Conservation (phyloP, 345 rosid genomes). For the Luvunga scandens region DNA sequence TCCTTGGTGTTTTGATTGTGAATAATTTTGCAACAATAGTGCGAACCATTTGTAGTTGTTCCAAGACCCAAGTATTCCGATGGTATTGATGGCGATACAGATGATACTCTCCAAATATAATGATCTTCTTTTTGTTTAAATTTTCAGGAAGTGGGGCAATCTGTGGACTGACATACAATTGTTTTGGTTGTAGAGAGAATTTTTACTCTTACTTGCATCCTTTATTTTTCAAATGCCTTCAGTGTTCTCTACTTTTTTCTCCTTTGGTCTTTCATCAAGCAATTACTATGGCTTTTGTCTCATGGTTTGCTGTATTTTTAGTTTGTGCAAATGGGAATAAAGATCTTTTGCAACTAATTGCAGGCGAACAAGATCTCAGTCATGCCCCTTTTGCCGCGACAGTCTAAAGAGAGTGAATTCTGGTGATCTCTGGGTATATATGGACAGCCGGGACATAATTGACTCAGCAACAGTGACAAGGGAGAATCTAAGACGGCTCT, state of each 20-base stretch:
- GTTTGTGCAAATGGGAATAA: not conserved
- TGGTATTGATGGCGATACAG: not conserved
- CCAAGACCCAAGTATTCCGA: not conserved
- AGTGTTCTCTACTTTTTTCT: not conserved
- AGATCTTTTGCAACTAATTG: constrained; percentile 3
- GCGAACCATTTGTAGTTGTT: not conserved
- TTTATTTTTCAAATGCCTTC: not conserved
- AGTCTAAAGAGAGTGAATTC: constrained; percentile 67
- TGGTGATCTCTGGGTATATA: constrained; percentile 61
- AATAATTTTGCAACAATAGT: not conserved
- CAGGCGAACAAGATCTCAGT: constrained; percentile 60
- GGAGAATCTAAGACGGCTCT: constrained; percentile 60
- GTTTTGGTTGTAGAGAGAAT: not conserved
- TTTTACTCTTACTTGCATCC: not conserved
- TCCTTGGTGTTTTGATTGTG: not conserved
- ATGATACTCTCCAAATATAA: not conserved
- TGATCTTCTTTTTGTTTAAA: no score
- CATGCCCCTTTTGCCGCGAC: constrained; percentile 74
- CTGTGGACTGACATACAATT: not conserved
- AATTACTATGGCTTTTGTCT: not conserved
- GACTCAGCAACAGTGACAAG: constrained; percentile 49
- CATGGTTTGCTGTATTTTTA: not conserved
- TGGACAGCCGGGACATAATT: constrained; percentile 44
- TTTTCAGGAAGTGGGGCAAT: no score
- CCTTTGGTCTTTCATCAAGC: not conserved